Base-by-base conservation (phyloP, 371 early-diverging fungal genomes). In the Mortierella sp. region DNA sequence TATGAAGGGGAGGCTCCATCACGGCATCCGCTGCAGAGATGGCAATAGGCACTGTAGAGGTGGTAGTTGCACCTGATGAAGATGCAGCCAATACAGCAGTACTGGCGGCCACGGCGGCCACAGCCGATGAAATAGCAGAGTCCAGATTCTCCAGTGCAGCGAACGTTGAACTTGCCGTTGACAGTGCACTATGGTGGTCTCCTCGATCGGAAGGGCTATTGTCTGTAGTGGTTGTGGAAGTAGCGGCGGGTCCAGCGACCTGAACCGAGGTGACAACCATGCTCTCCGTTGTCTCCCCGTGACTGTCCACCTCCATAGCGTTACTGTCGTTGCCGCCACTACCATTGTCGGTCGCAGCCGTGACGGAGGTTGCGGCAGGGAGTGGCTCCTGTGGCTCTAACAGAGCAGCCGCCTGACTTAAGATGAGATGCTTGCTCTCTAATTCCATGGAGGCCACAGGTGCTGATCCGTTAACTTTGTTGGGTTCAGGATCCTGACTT, bases 71-170 rank as follows among this genome's bases (percentile, higher is more conserved):
- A 30, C n/a, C n/a, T n/a, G 62, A 23, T 15, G 51, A 52, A 23
- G 51, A 44, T 21, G 67, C 12, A 4, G 61, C 15, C 26, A 12
- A 12, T 11, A 45, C 29, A 21, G 19, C 45, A 21, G 46, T 25
- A n/a, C 52, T 51, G 9, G 61, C 37, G 2, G 62, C 60, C 23
- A 37, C 67, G 4, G 67, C 67, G 5, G 62, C 74, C 1, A 61
- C 74, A 19, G 60, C 74, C 11, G 67, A 53, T 7, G 73, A 59
- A 59, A 68, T 64, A 2, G 52, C 68, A 11, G 74, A 64, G 43
- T 68, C 61, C 48, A 74, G 29, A 15, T 60, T 64, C 45, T 68
- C 68, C 14, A 68, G 28, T 1, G 68, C 26, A 16, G 60, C 48
- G 4, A 67, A 52, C 2, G 58, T 21, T 4, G 62, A 43, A 12